Conservation (phyloP, 1,284 basidiomycete species). For the Naganishia cerealis region DNA sequence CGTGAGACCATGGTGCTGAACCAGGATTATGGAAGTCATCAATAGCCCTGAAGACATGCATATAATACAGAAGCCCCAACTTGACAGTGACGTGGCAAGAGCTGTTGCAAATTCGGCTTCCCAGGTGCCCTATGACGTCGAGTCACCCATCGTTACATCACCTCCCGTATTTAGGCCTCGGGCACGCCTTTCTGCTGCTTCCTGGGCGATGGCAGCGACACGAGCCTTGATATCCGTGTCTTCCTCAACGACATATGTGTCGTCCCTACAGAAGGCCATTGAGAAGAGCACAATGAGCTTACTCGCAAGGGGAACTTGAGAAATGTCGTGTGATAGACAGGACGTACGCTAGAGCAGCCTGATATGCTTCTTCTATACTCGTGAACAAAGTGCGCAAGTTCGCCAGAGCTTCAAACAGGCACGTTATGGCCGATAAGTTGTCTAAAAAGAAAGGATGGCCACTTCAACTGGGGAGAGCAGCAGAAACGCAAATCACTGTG, state of each 20-base stretch:
- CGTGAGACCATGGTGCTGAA: too few relatives aligned
- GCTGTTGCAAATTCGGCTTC: not conserved
- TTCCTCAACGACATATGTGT: conserved; percentile 46
- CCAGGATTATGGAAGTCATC: not conserved
- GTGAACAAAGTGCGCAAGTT: conserved; percentile 73
- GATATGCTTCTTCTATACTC: conserved; percentile 67
- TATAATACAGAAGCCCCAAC: not conserved
- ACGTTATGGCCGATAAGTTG: conserved; percentile 72
- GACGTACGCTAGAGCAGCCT: conserved; percentile 59
- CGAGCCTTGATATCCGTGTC: conserved; percentile 51
- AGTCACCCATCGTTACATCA: conserved; percentile 20
- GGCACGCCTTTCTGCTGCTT: conserved; percentile 16
- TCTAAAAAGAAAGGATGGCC: conserved; percentile 57
- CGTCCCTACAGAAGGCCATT: conserved; percentile 38
- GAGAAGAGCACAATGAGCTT: not conserved
- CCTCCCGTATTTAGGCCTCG: conserved; percentile 11
- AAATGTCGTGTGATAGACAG: conserved; percentile 1
- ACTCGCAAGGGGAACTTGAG: not conserved
- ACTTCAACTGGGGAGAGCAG: conserved; percentile 15
- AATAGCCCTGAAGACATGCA: not conserved
- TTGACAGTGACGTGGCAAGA: not conserved
- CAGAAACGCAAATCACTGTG: not conserved
- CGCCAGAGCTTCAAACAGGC: conserved; percentile 69
- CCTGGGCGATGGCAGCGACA: conserved; percentile 43
- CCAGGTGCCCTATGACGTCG: conserved; percentile 4